These are phyloP conservation scores for Trapa incisa DNA, from an alignment of 345 rosid genomes.

Conservation along the genomic window DNA sequence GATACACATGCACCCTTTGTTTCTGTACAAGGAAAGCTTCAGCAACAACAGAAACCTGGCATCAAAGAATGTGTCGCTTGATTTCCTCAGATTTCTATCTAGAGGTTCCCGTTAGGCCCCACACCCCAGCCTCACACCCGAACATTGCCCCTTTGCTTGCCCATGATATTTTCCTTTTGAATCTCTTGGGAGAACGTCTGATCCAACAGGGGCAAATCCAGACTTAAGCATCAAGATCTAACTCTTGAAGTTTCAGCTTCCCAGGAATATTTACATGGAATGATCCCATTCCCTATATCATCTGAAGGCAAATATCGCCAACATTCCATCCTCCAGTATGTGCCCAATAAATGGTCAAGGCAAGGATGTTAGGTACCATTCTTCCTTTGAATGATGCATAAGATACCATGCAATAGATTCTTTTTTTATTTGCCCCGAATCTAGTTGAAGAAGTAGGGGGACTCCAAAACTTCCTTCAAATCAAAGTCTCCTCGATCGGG, in stretches of 20 bases:
- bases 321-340: slow-evolving; percentile 1
- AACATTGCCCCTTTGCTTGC: background rate
- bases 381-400: background rate
- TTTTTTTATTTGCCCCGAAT: slow-evolving; percentile 3
- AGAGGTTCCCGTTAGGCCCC: background rate
- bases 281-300: background rate
- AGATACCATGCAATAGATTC: background rate
- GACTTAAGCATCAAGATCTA: background rate
- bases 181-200: slow-evolving; percentile 2
- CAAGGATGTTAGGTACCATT: background rate
- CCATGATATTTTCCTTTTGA: background rate
- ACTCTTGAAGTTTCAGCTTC: background rate
- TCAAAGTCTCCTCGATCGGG: slow-evolving; percentile 93
- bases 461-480: slow-evolving; percentile 61
- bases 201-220: background rate
- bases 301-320: background rate
- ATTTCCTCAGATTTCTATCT: background rate
- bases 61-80: background rate
- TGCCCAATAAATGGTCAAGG: background rate
- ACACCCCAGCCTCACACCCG: background rate
- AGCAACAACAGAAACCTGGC: background rate
- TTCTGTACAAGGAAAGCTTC: background rate
- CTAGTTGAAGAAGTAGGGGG: slow-evolving; percentile 92
- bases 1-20: background rate
- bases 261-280: slow-evolving; percentile 6